Evolutionary conservation across 164 flowering plant species (phyloP).

Genomic region (Cinnamomum micranthum): DNA sequence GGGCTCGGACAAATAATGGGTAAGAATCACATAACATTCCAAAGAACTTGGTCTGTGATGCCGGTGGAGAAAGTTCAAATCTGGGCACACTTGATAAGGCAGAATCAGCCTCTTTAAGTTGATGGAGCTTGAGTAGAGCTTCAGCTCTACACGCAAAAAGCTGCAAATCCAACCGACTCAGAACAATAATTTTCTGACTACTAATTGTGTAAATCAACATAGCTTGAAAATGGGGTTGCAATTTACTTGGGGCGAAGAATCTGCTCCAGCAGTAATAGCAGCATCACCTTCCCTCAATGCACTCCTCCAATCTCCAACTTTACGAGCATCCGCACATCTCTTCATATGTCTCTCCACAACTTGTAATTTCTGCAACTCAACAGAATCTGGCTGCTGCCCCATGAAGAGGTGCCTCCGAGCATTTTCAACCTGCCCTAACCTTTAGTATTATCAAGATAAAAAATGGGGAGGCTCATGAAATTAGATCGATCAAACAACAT

Average conservation of each 20-base stretch:
- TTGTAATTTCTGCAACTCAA: slow-evolving; percentile 55
- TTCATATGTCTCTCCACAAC: slow-evolving; percentile 60
- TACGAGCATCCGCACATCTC: slow-evolving; percentile 59
- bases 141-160: slow-evolving; percentile 76
- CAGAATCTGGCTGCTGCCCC: slow-evolving; percentile 48
- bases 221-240: neutral
- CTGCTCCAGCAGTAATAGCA: slow-evolving; percentile 75
- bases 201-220: neutral
- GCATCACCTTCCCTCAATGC: slow-evolving; percentile 73
- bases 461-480: neutral
- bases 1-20: slow-evolving; percentile 45
- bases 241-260: slow-evolving; percentile 72
- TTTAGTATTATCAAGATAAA: slow-evolving; percentile 16
- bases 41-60: slow-evolving; percentile 40
- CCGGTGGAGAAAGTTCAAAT: slow-evolving; percentile 29
- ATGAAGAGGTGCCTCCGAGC: slow-evolving; percentile 54
- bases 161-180: slow-evolving; percentile 41
- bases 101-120: slow-evolving; percentile 57
- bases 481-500: neutral
- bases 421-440: slow-evolving; percentile 79
- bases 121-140: slow-evolving; percentile 77
- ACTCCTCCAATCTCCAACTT: slow-evolving; percentile 73
- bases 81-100: slow-evolving; percentile 38
- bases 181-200: neutral
- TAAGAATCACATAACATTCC: slow-evolving; percentile 67